Percentiles rank a stretch among this genome's conserved stretches.
Conservation (phyloP, 1,139 yeast genomes). For the Waltiozyma sp. region DNA sequence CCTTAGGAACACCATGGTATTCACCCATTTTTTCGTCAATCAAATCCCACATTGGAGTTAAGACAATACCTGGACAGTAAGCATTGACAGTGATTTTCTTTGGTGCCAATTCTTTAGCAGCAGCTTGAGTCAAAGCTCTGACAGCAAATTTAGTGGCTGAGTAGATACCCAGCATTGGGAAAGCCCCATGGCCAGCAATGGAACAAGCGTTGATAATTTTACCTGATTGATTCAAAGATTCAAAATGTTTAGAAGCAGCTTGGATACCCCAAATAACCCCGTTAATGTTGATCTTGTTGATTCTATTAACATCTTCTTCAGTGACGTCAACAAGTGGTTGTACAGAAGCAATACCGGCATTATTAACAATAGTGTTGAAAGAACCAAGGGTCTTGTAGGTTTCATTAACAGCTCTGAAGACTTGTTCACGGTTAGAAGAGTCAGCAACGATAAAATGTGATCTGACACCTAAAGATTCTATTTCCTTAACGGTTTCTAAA, state of each 20-base stretch:
- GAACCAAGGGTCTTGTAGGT: constrained; percentile 19
- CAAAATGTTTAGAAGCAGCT: constrained; percentile 22
- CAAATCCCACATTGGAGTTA: constrained; percentile 22
- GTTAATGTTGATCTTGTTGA: constrained; percentile 19
- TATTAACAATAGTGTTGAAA: constrained; percentile 23
- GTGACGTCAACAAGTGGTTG: constrained; percentile 17
- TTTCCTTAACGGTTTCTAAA: constrained; percentile 10
- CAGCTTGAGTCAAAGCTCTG: constrained; percentile 21
- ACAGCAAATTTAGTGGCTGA: constrained; percentile 23
- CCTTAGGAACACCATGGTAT: constrained; percentile 13
- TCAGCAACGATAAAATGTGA: constrained; percentile 18
- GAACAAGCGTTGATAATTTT: constrained; percentile 23
- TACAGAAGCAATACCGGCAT: constrained; percentile 23
- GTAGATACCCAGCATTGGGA: constrained; percentile 17
- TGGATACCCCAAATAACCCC: constrained; percentile 24
- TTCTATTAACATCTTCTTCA: constrained; percentile 14
- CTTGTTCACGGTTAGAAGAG: constrained; percentile 16
- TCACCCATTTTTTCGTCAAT: constrained; percentile 18
- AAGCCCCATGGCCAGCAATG: constrained; percentile 17
- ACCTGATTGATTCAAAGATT: constrained; percentile 17
- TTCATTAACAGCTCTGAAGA: constrained; percentile 19
- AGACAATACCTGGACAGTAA: constrained; percentile 22
- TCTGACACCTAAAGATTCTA: constrained; percentile 11
- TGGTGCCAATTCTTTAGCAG: constrained; percentile 21
- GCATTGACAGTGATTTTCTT: constrained; percentile 20